Base-by-base conservation (phyloP, 139 green algal species). In the Coelastrella sp. region DNA sequence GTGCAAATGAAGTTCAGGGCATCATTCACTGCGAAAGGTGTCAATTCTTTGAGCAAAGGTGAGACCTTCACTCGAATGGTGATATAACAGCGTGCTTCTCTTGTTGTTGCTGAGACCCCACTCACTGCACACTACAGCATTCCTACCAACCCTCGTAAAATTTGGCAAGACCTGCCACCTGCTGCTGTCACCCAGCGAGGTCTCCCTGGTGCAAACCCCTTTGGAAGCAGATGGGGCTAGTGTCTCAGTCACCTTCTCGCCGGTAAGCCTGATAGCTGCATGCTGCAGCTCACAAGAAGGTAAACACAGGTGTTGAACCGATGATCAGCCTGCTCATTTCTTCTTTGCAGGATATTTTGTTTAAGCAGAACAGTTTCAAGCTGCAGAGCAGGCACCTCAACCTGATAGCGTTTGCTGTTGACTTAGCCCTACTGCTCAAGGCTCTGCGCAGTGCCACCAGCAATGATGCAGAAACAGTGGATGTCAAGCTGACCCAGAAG, bases 91-190 rank as follows among this genome's bases (percentile, higher is more conserved):
- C 35, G 35, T 49, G 35, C 35, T 49, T 49, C 35, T 49, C 35
- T 49, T 49, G 58, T 27, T 82, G 6, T 57, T 8, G 5, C 72
- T 60, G 75, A 27, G 19, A 19, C 22, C 22, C 17, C 22, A 68
- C 49, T 57, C 59, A 49, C 24, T 81, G 74, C 74, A 58, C 25
- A 11, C n/a, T 58, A 19, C 93, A 96, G 95, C 82, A 6, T 93
- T 98, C 66, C 73, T 98, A 58, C 96, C 96, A 22, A 94, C 95
- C 1, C 84, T 98, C 7, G 96, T 98, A 35, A 98, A 98, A 82
- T 94, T 96, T 90, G 96, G 96, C 61, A 98, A 98, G 90, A 91
- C 92, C 6, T 95, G 91, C 87, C 91, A 96, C 72, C 60, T 97
- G 27, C 91, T 98, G 56, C 81, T 98, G 56, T 72, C 91, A 0